Evolutionary conservation across 2,329 filamentous ascomycete genomes (phyloP).

Genomic region (Cladosporium oxysporum): DNA sequence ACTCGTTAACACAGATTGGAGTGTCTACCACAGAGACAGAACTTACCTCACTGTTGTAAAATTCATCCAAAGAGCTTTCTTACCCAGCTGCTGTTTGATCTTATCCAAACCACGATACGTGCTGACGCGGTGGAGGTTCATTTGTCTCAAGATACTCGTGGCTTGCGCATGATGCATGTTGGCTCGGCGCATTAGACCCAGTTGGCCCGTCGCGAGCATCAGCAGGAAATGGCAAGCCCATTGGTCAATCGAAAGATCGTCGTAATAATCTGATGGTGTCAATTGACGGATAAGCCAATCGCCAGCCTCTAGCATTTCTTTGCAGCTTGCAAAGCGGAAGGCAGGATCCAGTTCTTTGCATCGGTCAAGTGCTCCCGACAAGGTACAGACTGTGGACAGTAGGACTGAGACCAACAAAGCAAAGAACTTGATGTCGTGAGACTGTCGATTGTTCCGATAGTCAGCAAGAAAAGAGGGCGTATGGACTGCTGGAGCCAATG

Average conservation of each 20-base stretch:
- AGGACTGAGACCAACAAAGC: neutral
- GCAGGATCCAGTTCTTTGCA: neutral
- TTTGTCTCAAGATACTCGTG: neutral
- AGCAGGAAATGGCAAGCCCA: neutral
- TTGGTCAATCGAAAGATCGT: neutral
- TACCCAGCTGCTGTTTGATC: neutral
- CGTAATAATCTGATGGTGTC: neutral
- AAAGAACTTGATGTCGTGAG: neutral
- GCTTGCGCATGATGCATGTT: neutral
- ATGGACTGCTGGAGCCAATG: slow-evolving; percentile 1
- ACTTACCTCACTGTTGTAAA: slow-evolving; percentile 3
- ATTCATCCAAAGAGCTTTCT: slow-evolving; percentile 5
- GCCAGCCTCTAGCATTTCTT: slow-evolving; percentile 5
- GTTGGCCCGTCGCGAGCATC: neutral
- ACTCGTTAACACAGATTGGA: neutral
- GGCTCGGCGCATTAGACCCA: neutral
- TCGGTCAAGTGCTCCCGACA: neutral
- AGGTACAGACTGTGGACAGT: neutral
- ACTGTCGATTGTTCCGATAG: neutral
- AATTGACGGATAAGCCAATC: neutral
- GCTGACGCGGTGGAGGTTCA: neutral
- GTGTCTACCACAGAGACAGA: neutral
- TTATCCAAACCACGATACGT: neutral
- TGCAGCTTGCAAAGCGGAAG: neutral
- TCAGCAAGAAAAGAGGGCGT: neutral